phyloP scores from a whole-genome alignment of 2,329 filamentous ascomycete genomes.

The Botrytis paeoniae region DNA sequence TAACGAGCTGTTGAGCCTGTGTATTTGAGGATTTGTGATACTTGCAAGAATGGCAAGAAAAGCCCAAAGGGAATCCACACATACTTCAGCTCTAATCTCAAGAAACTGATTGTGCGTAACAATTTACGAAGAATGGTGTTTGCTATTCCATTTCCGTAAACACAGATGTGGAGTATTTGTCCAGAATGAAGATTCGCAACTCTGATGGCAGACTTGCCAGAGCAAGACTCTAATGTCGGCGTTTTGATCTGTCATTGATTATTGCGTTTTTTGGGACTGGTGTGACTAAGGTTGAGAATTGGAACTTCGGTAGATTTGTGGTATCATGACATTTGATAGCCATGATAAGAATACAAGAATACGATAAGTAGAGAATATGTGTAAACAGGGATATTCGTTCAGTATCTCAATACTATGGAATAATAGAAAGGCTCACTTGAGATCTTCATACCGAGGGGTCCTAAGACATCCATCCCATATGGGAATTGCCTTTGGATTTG shows the following conservation, averaged over 20 bases:
- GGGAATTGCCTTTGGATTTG: background rate
- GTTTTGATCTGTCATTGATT: background rate
- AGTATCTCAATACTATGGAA: background rate
- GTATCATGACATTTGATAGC: background rate
- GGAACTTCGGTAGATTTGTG: background rate
- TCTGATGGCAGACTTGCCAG: background rate
- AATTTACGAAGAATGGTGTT: too few relatives aligned
- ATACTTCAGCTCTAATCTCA: background rate
- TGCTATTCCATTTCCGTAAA: background rate
- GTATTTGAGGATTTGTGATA: background rate
- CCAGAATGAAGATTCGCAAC: too few relatives aligned
- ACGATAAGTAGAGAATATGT: background rate
- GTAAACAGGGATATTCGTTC: background rate
- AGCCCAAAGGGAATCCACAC: too few relatives aligned
- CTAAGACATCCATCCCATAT: background rate
- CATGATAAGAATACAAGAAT: background rate
- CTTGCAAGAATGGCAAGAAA: background rate
- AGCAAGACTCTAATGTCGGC: too few relatives aligned
- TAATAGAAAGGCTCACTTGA: background rate
- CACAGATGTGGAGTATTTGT: background rate
- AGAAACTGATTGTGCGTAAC: background rate
- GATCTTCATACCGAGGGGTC: background rate
- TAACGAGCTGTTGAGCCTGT: background rate
- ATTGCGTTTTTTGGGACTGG: background rate
- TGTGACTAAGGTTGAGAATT: background rate